Evolutionary conservation across 2,329 filamentous ascomycete species (phyloP), one percentile per base, ranked within the genome.

Genomic region (Penicillium brevicompactum): DNA sequence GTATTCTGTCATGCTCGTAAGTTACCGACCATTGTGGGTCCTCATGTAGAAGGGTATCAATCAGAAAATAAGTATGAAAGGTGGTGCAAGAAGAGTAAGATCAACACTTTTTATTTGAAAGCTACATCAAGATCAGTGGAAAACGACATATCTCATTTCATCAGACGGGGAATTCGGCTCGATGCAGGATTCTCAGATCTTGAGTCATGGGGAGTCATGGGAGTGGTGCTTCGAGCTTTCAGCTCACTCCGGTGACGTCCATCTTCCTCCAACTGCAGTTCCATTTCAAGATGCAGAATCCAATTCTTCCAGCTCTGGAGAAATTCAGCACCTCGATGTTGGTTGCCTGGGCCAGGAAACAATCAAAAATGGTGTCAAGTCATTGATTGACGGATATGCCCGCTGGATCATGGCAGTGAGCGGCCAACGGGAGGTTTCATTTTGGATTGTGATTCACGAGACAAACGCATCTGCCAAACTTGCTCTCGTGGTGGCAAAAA

Each of bases 361-460:
- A 5, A 32, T 24, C 16, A 16, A 16, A 4, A 21, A 40, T 46
- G 41, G 10, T 10, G 14, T 51, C 30, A 30, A 21, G 13, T 10
- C 21, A 8, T 46, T 51, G 49, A 46, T 51, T 16, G 14, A 21
- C 13, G 42, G 31, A 16, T 51, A 51, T 14, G 22, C 49, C 6
- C 42, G 42, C 38, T 51, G 49, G 49, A 46, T 51, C 11, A 51
- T 51, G 42, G 18, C 30, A 22, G 22, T 46, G 6, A 41, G 41
- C 18, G 42, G 14, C 5, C 41, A 46, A 27, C 21, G n/a, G 8
- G n/a, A 30, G 5, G 34, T 16, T 13, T 8, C 27, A 5, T 18
- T 32, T 30, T 51, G 21, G 37, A 34, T 46, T 13, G 18, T 31
- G 8, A 16, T 16, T 5, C 24, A 45, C 6, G n/a, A 31, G 9